Percentiles rank a stretch among this genome's conserved stretches.
These are phyloP conservation scores for Camellia lanceoleosa DNA, from an alignment of 148 eudicot genomes.

Conservation along the genomic window DNA sequence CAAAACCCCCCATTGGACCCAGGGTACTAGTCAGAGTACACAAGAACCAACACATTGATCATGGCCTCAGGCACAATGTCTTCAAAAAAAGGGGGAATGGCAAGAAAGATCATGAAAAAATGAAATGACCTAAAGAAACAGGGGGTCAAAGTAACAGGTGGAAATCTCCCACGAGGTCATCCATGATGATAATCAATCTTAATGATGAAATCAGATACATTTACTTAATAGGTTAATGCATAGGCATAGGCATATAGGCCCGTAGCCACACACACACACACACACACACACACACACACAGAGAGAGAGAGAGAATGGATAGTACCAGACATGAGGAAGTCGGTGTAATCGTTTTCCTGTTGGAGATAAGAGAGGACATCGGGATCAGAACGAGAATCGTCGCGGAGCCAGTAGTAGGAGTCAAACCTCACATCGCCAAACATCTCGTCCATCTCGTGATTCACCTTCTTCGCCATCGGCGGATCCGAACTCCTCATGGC, in stretches of 20 bases:
- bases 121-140: no score
- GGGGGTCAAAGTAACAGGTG: background rate
- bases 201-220: no score
- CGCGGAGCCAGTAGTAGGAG: conserved; percentile 86
- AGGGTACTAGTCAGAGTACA: no score
- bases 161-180: background rate
- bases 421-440: conserved; percentile 82
- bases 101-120: background rate
- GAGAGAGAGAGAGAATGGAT: background rate
- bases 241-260: no score
- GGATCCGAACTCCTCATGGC: conserved; percentile 10
- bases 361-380: conserved; percentile 57
- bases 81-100: no score
- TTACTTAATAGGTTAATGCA: background rate
- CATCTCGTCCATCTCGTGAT: conserved; percentile 56
- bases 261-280: no score
- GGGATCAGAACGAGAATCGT: conserved; percentile 73
- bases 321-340: conserved; percentile 69
- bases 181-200: background rate
- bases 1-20: no score
- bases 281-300: no score
- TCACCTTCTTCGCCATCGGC: conserved; percentile 65
- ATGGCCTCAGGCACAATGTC: no score
- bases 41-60: no score
- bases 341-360: conserved; percentile 60